phyloP scores from a whole-genome alignment of 441 rosid genomes.

The Metrosideros polymorpha region DNA sequence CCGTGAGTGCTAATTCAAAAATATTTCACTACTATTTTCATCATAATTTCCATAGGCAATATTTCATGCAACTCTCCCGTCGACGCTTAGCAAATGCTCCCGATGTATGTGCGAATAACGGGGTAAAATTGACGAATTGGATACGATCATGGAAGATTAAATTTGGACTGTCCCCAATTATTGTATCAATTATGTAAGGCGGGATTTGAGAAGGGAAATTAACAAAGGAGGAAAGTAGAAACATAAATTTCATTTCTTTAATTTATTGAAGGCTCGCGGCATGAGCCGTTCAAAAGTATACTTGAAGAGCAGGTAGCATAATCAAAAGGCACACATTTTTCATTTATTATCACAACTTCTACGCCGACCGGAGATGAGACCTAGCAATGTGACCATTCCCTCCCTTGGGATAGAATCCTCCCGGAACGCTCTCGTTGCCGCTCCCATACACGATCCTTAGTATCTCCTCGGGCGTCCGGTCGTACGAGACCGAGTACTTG shows the following conservation, averaged over 20 bases:
- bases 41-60: neutral
- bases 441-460: constrained; percentile 64
- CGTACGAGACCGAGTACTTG: constrained; percentile 30
- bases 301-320: neutral
- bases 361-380: constrained; percentile 16
- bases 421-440: constrained; percentile 51
- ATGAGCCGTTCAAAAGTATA: neutral
- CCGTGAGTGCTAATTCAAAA: too few species aligned
- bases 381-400: constrained; percentile 55
- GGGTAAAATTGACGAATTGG: neutral
- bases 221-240: neutral
- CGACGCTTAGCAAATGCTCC: neutral
- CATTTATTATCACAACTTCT: neutral
- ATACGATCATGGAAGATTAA: neutral
- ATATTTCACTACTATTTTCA: too few species aligned
- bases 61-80: neutral
- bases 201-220: neutral
- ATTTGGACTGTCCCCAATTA: neutral
- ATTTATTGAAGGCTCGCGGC: neutral
- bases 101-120: neutral
- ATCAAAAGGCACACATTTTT: neutral
- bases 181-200: neutral
- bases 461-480: constrained; percentile 59
- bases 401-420: constrained; percentile 78
- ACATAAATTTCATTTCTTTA: neutral